Percentiles rank a stretch among this genome's conserved stretches.
Conservation (phyloP, 2,329 filamentous ascomycete genomes). For the Penicillium sp. region DNA sequence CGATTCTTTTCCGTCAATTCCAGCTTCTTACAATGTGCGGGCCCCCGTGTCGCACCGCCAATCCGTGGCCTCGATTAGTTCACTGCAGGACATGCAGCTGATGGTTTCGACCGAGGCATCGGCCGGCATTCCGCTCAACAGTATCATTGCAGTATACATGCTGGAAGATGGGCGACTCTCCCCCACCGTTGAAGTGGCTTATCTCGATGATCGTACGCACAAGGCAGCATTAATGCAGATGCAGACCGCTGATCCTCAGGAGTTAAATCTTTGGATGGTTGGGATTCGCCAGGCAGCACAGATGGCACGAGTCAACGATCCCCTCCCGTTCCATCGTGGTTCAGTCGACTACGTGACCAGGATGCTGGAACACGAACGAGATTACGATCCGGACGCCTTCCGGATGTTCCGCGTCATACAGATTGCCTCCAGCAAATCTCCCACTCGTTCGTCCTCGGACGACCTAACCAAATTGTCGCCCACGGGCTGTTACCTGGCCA, state of each 20-base stretch:
- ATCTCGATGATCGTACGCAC: slow-evolving; percentile 64
- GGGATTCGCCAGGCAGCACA: slow-evolving; percentile 63
- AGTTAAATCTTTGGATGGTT: slow-evolving; percentile 66
- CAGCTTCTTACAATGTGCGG: slow-evolving; percentile 38
- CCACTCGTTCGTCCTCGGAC: slow-evolving; percentile 61
- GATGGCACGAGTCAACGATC: slow-evolving; percentile 55
- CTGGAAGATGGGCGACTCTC: slow-evolving; percentile 68
- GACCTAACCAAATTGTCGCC: slow-evolving; percentile 66
- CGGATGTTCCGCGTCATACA: slow-evolving; percentile 70
- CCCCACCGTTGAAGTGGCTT: slow-evolving; percentile 67
- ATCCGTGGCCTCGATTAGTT: slow-evolving; percentile 60
- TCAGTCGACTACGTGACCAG: slow-evolving; percentile 64
- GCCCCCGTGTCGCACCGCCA: slow-evolving; percentile 55
- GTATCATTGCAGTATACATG: slow-evolving; percentile 67
- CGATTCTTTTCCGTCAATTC: slow-evolving; percentile 61
- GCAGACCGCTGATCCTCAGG: slow-evolving; percentile 64
- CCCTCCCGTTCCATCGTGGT: slow-evolving; percentile 56
- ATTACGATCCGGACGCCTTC: slow-evolving; percentile 69
- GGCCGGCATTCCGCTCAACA: slow-evolving; percentile 59
- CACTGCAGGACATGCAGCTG: slow-evolving; percentile 62
- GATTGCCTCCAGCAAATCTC: slow-evolving; percentile 59
- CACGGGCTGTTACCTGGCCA: slow-evolving; percentile 67
- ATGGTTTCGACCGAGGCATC: slow-evolving; percentile 58
- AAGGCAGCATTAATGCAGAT: slow-evolving; percentile 64
- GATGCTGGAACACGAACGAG: slow-evolving; percentile 64